These are phyloP conservation scores for Sophora flavescens DNA, from an alignment of 306 rosid species.

Conservation along the genomic window DNA sequence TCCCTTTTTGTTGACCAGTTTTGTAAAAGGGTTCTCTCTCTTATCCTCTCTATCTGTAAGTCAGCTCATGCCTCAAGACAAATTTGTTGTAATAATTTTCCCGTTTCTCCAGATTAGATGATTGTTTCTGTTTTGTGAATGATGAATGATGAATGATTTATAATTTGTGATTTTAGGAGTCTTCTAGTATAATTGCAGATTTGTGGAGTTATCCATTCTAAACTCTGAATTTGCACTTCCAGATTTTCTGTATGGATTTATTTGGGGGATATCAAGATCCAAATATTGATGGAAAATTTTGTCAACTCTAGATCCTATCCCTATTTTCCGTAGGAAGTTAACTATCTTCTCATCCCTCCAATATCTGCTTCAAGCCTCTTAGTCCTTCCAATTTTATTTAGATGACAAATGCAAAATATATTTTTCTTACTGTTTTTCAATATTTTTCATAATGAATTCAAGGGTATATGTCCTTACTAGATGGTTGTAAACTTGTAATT, in stretches of 20 bases:
- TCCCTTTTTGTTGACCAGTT: constrained; percentile 8
- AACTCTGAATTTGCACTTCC: background rate
- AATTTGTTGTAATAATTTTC: constrained; percentile 18
- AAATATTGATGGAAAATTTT: constrained; percentile 6
- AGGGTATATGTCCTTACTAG: background rate
- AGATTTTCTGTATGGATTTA: background rate
- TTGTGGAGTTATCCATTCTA: constrained; percentile 23
- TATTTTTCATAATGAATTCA: background rate
- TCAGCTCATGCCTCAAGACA: constrained; percentile 39
- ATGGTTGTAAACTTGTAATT: constrained; percentile 5
- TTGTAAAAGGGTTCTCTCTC: constrained; percentile 17
- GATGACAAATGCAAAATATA: constrained; percentile 12
- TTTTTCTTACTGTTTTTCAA: background rate
- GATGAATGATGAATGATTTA: background rate
- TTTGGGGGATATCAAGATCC: constrained; percentile 29
- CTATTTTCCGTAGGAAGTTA: background rate
- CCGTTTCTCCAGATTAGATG: background rate
- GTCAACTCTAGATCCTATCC: background rate
- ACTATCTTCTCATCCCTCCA: background rate
- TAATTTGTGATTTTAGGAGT: background rate
- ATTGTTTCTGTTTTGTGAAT: constrained; percentile 7
- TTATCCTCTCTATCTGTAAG: background rate
- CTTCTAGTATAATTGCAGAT: constrained; percentile 9
- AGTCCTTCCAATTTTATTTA: background rate
- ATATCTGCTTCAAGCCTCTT: background rate